Base-by-base conservation (phyloP, 495 filamentous ascomycete genomes). In the Podospora conica region DNA sequence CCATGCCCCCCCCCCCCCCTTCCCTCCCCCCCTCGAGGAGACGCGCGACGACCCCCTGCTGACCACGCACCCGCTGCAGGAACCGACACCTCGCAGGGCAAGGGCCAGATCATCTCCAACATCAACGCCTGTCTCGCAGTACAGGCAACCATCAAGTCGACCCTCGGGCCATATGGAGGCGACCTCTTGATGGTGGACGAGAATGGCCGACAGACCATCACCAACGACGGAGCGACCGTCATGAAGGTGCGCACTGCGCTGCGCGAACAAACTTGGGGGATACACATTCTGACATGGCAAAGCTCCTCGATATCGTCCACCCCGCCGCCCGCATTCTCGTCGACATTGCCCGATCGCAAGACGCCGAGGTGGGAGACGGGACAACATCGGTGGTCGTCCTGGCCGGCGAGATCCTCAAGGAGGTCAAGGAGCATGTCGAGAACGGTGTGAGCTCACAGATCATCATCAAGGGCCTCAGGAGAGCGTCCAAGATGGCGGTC, bases 111-210 rank as follows among this genome's bases (percentile, higher is more conserved):
- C 71, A 85, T 98, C 74, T 96, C 94, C 61, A 98, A 98, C 79
- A 98, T 98, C 81, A 97, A 96, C 82, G 95, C 94, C 68, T 98
- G 95, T 79, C 83, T 96, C 72, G 93, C 94, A n/a, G 94, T 98
- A 33, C 95, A 98, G 79, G 85, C 90, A 53, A 97, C 95, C 65
- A 91, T 98, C 77, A 91, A 93, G 82, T 91, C 89, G 74, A 98
- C 95, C 15, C 82, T 98, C 55, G 95, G 95, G n/a, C 95, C 95
- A 10, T 98, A 98, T 79, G 95, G 95, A 73, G 95, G 95, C 67
- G 95, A 98, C 79, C 81, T 98, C 74, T 84, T 98, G 72, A 85
- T 98, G 76, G 95, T 98, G 65, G 96, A 98, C 79, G 87, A 85
- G 73, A 97, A 97, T 83, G 95, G 95, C 75, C 89, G 78, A 76